A percentile compares a stretch with the other conserved stretches of the same genome.
Conservation (phyloP, 1,284 basidiomycete species). For the Irpex sp. region DNA sequence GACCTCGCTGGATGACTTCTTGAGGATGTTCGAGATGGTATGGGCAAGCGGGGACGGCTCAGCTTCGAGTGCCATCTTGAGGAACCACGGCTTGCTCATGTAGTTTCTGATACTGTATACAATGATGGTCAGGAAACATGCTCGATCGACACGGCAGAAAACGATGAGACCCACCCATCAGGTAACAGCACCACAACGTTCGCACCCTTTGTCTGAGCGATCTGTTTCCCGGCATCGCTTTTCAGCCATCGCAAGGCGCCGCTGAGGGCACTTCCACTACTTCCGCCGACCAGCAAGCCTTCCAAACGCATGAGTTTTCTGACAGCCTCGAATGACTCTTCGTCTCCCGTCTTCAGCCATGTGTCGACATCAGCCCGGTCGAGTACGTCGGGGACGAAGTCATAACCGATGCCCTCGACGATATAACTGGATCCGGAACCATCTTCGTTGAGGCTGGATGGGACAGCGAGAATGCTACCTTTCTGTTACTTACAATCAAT, state of each 20-base stretch:
- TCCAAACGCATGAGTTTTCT: constrained; percentile 82
- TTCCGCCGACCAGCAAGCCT: constrained; percentile 90
- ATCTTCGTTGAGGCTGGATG: constrained; percentile 43
- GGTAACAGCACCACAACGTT: constrained; percentile 91
- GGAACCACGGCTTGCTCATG: constrained; percentile 90
- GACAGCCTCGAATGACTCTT: constrained; percentile 77
- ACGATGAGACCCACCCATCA: constrained; percentile 65
- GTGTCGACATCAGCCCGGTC: constrained; percentile 56
- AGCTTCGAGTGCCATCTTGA: constrained; percentile 56
- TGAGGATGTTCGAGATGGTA: constrained; percentile 43
- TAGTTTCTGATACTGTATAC: constrained; percentile 84
- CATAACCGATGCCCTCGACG: constrained; percentile 94
- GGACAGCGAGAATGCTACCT: constrained; percentile 84
- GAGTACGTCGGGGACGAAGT: constrained; percentile 86
- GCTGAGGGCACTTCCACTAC: constrained; percentile 81
- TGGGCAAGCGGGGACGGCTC: constrained; percentile 50
- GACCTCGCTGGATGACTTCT: constrained; percentile 12
- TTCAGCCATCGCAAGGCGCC: constrained; percentile 80
- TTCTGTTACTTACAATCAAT: constrained; percentile 37
- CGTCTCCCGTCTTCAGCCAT: constrained; percentile 89
- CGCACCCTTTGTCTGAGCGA: constrained; percentile 68
- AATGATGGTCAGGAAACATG: background rate
- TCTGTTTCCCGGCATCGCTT: constrained; percentile 59
- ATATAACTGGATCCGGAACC: constrained; percentile 66
- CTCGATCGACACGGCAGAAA: background rate